Conservation (phyloP, 2,329 filamentous ascomycete genomes). For the Bipolaris oryzae region DNA sequence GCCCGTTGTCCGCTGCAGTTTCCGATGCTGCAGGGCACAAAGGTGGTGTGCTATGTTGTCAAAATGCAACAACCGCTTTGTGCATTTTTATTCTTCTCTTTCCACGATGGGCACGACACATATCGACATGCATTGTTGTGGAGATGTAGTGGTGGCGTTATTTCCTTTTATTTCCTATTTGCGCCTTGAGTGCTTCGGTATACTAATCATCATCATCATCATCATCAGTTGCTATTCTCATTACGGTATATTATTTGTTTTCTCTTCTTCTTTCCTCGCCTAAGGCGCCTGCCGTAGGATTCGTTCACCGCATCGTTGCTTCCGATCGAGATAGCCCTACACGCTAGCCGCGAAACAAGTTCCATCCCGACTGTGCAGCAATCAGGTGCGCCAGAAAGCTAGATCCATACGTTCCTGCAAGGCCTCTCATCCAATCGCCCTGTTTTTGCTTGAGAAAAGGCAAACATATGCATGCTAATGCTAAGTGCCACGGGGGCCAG, state of each 20-base stretch:
- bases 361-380: background rate
- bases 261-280: background rate
- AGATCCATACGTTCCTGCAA: slow-evolving; percentile 10
- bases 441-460: background rate
- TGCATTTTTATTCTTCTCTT: background rate
- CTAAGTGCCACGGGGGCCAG: background rate
- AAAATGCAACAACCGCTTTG: background rate
- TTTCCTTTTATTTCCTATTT: background rate
- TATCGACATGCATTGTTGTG: background rate
- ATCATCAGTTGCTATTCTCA: background rate
- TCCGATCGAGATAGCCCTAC: slow-evolving; percentile 5
- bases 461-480: background rate
- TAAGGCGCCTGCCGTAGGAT: background rate
- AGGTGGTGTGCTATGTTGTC: background rate
- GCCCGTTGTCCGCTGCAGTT: background rate
- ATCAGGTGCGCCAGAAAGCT: background rate
- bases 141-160: background rate
- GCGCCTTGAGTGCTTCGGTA: background rate
- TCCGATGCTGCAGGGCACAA: background rate
- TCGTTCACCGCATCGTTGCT: slow-evolving; percentile 7
- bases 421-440: background rate
- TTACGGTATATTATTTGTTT: background rate
- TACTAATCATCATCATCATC: no score
- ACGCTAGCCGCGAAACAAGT: slow-evolving; percentile 1
- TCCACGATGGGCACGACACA: background rate